Base-by-base conservation (phyloP, 1,284 basidiomycete genomes). In the Ustanciosporium gigantosporum region DNA sequence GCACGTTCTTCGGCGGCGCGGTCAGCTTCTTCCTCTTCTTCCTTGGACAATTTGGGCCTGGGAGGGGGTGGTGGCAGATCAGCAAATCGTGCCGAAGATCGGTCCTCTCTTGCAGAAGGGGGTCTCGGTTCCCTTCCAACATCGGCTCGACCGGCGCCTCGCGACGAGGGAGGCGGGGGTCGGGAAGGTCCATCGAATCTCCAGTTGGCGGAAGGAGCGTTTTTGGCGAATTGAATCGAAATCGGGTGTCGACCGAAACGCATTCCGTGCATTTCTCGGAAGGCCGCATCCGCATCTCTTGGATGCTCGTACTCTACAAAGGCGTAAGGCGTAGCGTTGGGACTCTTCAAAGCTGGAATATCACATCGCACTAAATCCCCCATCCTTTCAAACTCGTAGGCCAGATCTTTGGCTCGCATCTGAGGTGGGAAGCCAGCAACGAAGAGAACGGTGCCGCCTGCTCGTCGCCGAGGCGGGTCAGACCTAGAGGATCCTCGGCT, bases 281-380 rank as follows among this genome's bases (percentile, higher is more conserved):
- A 65, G 4, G 71, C 71, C 11, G 60, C 66, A 36, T 71, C 67
- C 7, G 71, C 69, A 32, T 74, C 71, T 15, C 67, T 55, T 1
- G 69, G 56, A 32, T 74, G 69, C 25, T 67, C 68, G 51, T 64
- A 74, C 42, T 74, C 71, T 47, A 74, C 55, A 38, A 74, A 74
- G 3, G 71, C 71, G 42, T 70, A 74, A 16, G 62, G 62, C 4
- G 61, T 66, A 4, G 68, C 57, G 7, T 44, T 48, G 29, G 66
- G 46, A 37, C 53, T 66, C 31, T 62, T 66, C 16, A 67, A 55
- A 8, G 71, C 67, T 9, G 71, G 71, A 25, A 74, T 74, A 38
- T 74, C 71, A 50, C 71, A 74, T 17, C 71, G 71, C 8, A 74
- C 56, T 24, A 74, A 35, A 2, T 61, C 67, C 5, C 71, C 71